These are phyloP conservation scores for Alliaria petiolata DNA, from an alignment of 345 rosid genomes.

Conservation along the genomic window DNA sequence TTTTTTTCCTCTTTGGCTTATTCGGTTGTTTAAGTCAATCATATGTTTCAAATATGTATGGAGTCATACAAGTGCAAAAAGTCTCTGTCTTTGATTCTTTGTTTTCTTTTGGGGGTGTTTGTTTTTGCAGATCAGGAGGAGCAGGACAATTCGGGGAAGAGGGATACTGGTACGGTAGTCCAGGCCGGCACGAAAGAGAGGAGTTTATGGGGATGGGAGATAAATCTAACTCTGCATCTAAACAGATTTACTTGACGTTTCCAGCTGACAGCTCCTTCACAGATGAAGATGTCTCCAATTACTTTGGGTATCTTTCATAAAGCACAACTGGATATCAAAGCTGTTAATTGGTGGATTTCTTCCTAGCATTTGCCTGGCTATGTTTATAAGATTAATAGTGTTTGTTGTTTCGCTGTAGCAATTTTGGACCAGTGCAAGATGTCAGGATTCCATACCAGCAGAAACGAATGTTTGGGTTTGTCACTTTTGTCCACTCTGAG, in stretches of 20 bases:
- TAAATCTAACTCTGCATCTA: slow-evolving; percentile 69
- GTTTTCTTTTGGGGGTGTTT: slow-evolving; percentile 24
- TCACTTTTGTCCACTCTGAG: slow-evolving; percentile 75
- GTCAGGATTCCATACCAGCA: slow-evolving; percentile 98
- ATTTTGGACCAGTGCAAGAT: slow-evolving; percentile 90
- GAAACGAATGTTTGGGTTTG: slow-evolving; percentile 99
- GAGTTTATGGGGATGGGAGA: slow-evolving; percentile 64
- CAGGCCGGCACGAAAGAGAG: slow-evolving; percentile 52
- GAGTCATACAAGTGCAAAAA: not conserved
- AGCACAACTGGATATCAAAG: not conserved
- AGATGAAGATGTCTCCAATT: slow-evolving; percentile 92
- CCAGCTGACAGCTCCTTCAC: slow-evolving; percentile 96
- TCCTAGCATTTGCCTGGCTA: not conserved
- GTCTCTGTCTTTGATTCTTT: not conserved
- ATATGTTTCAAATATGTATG: not conserved
- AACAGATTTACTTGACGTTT: slow-evolving; percentile 94
- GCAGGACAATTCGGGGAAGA: slow-evolving; percentile 50
- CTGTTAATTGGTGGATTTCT: not conserved
- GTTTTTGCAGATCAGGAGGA: slow-evolving; percentile 54
- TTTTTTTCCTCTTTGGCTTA: not conserved
- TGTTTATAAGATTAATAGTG: not conserved
- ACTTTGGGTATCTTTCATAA: slow-evolving; percentile 58
- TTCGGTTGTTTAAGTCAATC: too few species aligned
- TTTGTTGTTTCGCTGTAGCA: slow-evolving; percentile 39
- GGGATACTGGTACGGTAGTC: slow-evolving; percentile 53